These are phyloP conservation scores for Linum lewisii DNA, from an alignment of 345 rosid species.

Conservation along the genomic window DNA sequence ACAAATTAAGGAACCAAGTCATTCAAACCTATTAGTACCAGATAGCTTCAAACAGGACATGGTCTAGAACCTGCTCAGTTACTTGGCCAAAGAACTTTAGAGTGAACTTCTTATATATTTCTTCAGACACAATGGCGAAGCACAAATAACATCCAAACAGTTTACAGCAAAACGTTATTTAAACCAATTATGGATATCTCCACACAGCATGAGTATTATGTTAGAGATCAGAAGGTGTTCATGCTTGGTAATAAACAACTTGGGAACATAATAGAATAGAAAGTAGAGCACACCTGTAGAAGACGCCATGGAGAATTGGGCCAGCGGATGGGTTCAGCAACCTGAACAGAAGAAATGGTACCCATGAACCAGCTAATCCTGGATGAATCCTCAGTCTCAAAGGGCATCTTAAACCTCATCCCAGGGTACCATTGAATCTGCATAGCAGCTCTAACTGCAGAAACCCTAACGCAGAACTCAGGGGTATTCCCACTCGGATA, in stretches of 20 bases:
- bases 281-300: constrained; percentile 69
- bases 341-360: constrained; percentile 66
- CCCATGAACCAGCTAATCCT: constrained; percentile 98
- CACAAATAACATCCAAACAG: neutral
- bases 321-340: constrained; percentile 71
- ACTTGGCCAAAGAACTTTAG: neutral
- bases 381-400: constrained; percentile 88
- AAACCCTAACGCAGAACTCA: constrained; percentile 71
- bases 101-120: too few species aligned
- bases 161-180: neutral
- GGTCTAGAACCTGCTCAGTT: too few species aligned
- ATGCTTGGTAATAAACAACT: neutral
- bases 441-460: constrained; percentile 60
- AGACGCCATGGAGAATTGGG: constrained; percentile 93
- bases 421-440: constrained; percentile 76
- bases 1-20: neutral
- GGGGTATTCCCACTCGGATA: constrained; percentile 82
- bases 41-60: too few species aligned
- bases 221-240: neutral
- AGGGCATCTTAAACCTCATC: constrained; percentile 95
- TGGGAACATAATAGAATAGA: neutral
- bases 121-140: neutral
- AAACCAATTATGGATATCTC: too few species aligned
- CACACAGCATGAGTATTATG: too few species aligned
- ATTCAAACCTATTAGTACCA: neutral